Base-by-base conservation (phyloP, 1,139 yeast species). In the Taphrina populina region DNA sequence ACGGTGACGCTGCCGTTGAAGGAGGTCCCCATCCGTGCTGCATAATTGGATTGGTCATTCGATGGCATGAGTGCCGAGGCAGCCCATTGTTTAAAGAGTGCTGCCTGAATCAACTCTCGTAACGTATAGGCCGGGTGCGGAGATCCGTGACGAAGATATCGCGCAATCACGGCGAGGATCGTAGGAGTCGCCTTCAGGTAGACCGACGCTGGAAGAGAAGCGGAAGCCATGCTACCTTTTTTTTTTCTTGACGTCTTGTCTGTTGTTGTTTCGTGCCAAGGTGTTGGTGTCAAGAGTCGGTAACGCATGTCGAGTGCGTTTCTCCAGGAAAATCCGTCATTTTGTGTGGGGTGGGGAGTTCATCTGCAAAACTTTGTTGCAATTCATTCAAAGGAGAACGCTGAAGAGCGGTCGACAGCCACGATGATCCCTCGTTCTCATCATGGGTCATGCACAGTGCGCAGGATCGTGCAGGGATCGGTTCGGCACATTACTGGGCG, bases 101-200 rank as follows among this genome's bases (percentile, higher is more conserved):
- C 47, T 2, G 36, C 47, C 37, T 30, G 36, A 6, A 43, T 29
- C 37, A 43, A n/a, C 23, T 30, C 47, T 17, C 23, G 24, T 11
- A 43, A 27, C 19, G 37, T 17, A 2, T 17, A 30, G 6, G 29
- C 27, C 5, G 47, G 47, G 19, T 43, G 47, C 17, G 47, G 47
- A 29, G 34, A 23, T 11, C 47, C 47, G 47, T 43, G 35, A 13
- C 17, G 23, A 7, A 13, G 11, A 24, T 40, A 40, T 17, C 34
- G 34, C 13, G 45, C 26, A n/a, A 40, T 40, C 23, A 34, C 27
- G 15, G 45, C 45, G 13, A 27, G 11, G 10, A 40, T 34, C n/a
- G 34, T 40, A 8, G 45, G 45, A 11, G 34, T 26, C 34, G 45
- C 19, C 6, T 19, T 13, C 10, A 40, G 45, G 45, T 40, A 40